A percentile compares a stretch with the other conserved stretches of the same genome.
These are phyloP conservation scores for Yamadazyma paraphyllophila DNA, from an alignment of 805 yeast genomes.

Conservation along the genomic window DNA sequence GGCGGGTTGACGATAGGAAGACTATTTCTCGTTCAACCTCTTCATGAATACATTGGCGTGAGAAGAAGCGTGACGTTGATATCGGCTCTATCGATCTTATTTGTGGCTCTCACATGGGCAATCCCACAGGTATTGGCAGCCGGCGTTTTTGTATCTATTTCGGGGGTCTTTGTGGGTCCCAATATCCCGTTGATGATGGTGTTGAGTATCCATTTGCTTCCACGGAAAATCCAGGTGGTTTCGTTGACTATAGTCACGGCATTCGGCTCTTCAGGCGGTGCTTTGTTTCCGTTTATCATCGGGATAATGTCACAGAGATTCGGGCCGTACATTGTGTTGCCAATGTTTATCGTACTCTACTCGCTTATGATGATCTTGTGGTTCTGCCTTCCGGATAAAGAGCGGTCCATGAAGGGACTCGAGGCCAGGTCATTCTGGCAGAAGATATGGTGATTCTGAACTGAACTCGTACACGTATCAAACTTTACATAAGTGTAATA, in stretches of 20 bases:
- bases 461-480: background rate
- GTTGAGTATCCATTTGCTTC: constrained; percentile 40
- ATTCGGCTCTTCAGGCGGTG: constrained; percentile 59
- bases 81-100: constrained; percentile 30
- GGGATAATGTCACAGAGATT: constrained; percentile 47
- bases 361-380: constrained; percentile 26
- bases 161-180: constrained; percentile 68
- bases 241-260: constrained; percentile 52
- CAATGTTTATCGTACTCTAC: constrained; percentile 42
- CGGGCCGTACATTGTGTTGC: constrained; percentile 51
- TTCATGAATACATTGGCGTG: constrained; percentile 42
- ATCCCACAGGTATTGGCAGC: constrained; percentile 44
- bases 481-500: no score
- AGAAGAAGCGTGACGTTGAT: constrained; percentile 43
- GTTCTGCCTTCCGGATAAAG: constrained; percentile 18
- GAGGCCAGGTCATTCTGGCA: constrained; percentile 12
- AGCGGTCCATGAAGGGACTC: constrained; percentile 10
- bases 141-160: constrained; percentile 46
- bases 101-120: constrained; percentile 48
- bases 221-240: constrained; percentile 51
- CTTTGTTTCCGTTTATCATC: constrained; percentile 51
- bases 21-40: constrained; percentile 42
- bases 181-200: constrained; percentile 54
- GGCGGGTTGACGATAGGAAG: constrained; percentile 68
- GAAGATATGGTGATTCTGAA: constrained; percentile 15